Evolutionary conservation across 371 early-diverging fungal species (phyloP), one percentile per base, ranked within the genome.

Genomic region (Rhizopus sp.): DNA sequence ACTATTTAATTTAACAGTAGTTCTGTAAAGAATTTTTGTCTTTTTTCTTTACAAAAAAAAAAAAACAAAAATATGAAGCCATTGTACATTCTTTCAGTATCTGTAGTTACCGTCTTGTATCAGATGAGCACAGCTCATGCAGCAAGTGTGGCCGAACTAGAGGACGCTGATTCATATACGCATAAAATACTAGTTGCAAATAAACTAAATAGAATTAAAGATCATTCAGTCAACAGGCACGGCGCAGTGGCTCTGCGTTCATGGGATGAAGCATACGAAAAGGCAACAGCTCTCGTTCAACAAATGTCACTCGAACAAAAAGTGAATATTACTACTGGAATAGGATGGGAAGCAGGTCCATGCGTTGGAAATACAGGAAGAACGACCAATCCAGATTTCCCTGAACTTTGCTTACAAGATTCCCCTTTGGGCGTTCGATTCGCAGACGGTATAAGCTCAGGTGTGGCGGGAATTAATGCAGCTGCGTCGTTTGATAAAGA

Each of bases 371-470:
- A 82, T 60, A 79, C 75, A 1, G 58, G 50, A 5, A 9, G 68
- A 1, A 56, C 69, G 8, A 56, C 55, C 4, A 53, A 63, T 15
- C 78, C 84, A 16, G 62, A 76, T 50, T 87, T 85, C 55, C 80
- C 80, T 34, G 83, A 81, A 12, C 62, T 84, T 7, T 87, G 87
- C 61, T 57, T 87, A 23, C 84, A 78, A 58, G 83, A 85, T 67
- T 64, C 76, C 4, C 85, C 84, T n/a, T 53, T 76, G 4, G 87
- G 85, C 40, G 60, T 81, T 32, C 75, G 81, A 3, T 77, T 62
- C 40, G 68, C 70, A 0, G 53, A 60, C 40, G 64, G 69, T 39
- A 69, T 67, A 23, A 73, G 81, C 16, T 78, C 77, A 0, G 82
- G 84, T 56, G 79, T 82, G 3, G 59, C 81, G 10, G 77, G 75